Evolutionary conservation across 176 grass and related monocot genomes (phyloP).

Genomic region (Eremochloa ophiuroides): DNA sequence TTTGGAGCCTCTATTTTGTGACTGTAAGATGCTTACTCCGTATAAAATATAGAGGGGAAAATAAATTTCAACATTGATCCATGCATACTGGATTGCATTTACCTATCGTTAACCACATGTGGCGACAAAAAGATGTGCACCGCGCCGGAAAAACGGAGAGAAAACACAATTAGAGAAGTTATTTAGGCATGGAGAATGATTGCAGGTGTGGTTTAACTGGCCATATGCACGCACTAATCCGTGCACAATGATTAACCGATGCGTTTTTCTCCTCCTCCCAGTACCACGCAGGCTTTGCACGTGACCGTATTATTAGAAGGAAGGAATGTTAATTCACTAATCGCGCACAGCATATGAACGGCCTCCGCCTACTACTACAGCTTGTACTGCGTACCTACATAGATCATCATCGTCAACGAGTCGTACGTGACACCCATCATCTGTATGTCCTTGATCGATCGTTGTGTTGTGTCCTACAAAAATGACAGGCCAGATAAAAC

Average conservation of each 20-base stretch:
- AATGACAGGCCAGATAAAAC: too few species aligned
- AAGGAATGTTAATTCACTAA: neutral
- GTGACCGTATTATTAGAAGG: neutral
- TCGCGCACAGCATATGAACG: neutral
- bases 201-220: neutral
- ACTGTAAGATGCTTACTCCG: too few species aligned
- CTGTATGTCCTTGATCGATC: too few species aligned
- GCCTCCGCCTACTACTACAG: neutral
- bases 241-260: neutral
- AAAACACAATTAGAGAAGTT: neutral
- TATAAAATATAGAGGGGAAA: too few species aligned
- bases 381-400: neutral
- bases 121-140: too few species aligned
- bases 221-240: neutral
- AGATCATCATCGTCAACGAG: neutral
- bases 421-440: neutral
- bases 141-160: neutral
- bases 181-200: neutral
- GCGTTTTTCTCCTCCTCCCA: neutral
- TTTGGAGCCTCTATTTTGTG: too few species aligned
- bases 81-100: too few species aligned
- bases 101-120: too few species aligned
- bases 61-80: neutral
- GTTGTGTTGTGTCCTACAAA: too few species aligned
- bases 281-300: conserved; percentile 1